Evolutionary conservation across 1,284 basidiomycete species (phyloP).

Genomic region (Schizophyllum commune): DNA sequence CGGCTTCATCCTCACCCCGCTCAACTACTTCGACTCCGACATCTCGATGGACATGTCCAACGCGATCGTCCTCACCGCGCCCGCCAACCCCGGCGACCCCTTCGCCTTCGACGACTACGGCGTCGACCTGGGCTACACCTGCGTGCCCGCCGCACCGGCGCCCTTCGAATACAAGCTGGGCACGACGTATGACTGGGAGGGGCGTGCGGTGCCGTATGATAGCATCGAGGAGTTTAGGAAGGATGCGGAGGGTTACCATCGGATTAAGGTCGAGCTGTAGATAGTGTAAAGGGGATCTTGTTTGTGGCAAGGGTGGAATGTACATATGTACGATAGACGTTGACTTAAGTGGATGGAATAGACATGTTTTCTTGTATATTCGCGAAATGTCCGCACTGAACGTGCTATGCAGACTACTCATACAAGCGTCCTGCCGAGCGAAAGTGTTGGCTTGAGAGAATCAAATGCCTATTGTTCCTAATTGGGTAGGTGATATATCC

Average conservation of each 20-base stretch:
- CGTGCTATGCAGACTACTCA: no score
- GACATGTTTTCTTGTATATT: no score
- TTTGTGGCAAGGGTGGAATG: no score
- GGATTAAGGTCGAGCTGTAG: slow-evolving; percentile 27
- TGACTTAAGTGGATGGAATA: no score
- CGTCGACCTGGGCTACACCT: slow-evolving; percentile 36
- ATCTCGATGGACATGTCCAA: slow-evolving; percentile 49
- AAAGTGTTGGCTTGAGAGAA: no score
- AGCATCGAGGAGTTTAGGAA: slow-evolving; percentile 34
- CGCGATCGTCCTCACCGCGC: slow-evolving; percentile 41
- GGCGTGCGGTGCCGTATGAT: slow-evolving; percentile 14
- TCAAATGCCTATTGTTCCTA: no score
- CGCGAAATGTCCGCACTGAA: no score
- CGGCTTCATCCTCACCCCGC: slow-evolving; percentile 51
- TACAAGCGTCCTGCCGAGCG: no score
- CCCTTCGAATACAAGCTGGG: slow-evolving; percentile 36
- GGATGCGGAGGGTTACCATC: slow-evolving; percentile 35
- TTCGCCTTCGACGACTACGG: slow-evolving; percentile 47
- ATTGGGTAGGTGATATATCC: no score
- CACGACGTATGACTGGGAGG: slow-evolving; percentile 28
- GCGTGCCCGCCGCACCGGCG: slow-evolving; percentile 33
- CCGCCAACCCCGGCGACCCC: slow-evolving; percentile 28
- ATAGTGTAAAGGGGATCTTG: no score
- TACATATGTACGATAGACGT: no score
- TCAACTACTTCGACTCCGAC: slow-evolving; percentile 61